Conservation (phyloP, 192 early-diverging fungal species). For the Jimgerdemannia lactiflua region DNA sequence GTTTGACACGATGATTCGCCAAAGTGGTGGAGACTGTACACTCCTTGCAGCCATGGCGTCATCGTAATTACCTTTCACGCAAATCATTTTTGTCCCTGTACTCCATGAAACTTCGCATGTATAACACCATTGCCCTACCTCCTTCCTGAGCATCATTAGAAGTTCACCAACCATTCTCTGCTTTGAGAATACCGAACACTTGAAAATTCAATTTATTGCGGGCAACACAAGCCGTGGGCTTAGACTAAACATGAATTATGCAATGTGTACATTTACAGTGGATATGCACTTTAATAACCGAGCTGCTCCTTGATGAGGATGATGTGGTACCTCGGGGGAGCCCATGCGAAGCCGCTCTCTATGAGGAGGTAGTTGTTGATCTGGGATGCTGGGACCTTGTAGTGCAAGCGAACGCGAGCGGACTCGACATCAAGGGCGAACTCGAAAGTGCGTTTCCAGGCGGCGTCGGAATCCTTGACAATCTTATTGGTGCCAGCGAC, state of each 20-base stretch:
- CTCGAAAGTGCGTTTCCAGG: conserved; percentile 24
- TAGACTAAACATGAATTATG: background rate
- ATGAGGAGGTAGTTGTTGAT: conserved; percentile 28
- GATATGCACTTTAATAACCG: conserved; percentile 24
- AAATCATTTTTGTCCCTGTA: no score
- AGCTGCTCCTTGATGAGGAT: conserved; percentile 38
- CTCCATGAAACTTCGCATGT: no score
- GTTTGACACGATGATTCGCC: background rate
- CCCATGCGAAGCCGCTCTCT: conserved; percentile 5
- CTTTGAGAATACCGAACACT: no score
- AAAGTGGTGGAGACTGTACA: conserved; percentile 30
- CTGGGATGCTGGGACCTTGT: conserved; percentile 25
- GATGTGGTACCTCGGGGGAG: conserved; percentile 19
- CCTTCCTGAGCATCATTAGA: no score
- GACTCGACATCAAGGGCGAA: conserved; percentile 22
- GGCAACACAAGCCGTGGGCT: no score
- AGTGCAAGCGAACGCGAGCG: conserved; percentile 34
- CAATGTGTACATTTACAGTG: background rate
- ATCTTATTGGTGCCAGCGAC: conserved; percentile 39
- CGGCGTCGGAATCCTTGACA: conserved; percentile 33
- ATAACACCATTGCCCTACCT: no score
- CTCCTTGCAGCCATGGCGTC: conserved; percentile 22
- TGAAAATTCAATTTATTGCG: background rate
- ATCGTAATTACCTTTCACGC: conserved; percentile 13
- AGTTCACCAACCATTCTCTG: no score